phyloP scores from a whole-genome alignment of 495 filamentous ascomycete species.

The Talaromyces adpressus region DNA sequence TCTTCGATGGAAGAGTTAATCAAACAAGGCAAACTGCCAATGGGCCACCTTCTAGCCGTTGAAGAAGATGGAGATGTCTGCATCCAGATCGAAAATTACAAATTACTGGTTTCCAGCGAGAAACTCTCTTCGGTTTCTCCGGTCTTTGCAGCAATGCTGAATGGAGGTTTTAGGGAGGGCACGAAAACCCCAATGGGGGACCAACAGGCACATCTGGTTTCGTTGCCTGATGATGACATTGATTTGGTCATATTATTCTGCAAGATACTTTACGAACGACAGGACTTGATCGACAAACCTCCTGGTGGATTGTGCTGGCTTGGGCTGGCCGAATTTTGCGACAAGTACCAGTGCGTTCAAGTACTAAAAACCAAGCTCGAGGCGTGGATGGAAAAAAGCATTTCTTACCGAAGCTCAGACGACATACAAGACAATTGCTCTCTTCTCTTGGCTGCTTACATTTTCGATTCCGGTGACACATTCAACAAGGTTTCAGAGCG shows the following conservation, averaged over 20 bases:
- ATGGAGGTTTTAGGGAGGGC: neutral
- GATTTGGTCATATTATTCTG: neutral
- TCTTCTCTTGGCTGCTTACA: too few relatives aligned
- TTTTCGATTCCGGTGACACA: neutral
- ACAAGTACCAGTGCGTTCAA: constrained; percentile 4
- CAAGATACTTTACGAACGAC: neutral
- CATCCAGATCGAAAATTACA: neutral
- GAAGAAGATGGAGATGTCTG: neutral
- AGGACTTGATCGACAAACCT: too few relatives aligned
- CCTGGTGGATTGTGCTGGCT: too few relatives aligned
- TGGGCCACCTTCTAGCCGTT: neutral
- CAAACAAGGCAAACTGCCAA: neutral
- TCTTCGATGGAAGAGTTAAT: too few relatives aligned
- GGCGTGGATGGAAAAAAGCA: too few relatives aligned
- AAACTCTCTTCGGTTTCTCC: neutral
- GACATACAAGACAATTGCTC: too few relatives aligned
- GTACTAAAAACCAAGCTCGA: too few relatives aligned
- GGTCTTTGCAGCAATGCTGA: neutral
- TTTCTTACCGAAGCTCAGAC: too few relatives aligned
- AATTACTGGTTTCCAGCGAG: neutral
- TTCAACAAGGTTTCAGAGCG: neutral
- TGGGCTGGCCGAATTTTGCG: too few relatives aligned
- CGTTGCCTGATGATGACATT: neutral
- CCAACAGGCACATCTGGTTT: neutral
- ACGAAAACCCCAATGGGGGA: neutral